Evolutionary conservation across 345 rosid species (phyloP).

Genomic region (Physaria fendleri): DNA sequence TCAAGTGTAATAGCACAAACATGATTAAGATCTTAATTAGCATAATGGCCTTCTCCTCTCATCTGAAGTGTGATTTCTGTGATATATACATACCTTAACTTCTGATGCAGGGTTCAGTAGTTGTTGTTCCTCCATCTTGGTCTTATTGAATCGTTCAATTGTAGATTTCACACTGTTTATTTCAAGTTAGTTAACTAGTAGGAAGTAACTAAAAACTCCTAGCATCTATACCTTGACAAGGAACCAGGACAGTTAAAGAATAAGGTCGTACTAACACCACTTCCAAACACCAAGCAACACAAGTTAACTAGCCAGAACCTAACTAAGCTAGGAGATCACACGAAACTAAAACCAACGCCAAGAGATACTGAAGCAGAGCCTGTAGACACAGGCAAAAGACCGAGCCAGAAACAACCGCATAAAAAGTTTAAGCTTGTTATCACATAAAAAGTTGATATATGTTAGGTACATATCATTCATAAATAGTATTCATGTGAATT

Average conservation of each 20-base stretch:
- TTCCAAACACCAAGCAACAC: too few species aligned
- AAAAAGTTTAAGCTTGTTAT: neutral
- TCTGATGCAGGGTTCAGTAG: constrained; percentile 46
- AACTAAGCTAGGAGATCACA: too few species aligned
- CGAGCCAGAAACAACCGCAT: too few species aligned
- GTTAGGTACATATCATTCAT: neutral
- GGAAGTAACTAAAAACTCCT: too few species aligned
- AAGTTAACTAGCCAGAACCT: too few species aligned
- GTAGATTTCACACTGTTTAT: constrained; percentile 53
- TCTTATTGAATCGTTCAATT: constrained; percentile 50
- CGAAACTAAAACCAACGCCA: too few species aligned
- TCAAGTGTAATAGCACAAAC: constrained; percentile 1
- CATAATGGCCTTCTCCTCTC: neutral
- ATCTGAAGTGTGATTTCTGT: neutral
- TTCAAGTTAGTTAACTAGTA: neutral
- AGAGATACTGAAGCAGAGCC: too few species aligned
- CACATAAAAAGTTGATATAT: neutral
- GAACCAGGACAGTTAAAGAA: too few species aligned
- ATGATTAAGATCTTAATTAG: neutral
- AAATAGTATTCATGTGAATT: too few species aligned
- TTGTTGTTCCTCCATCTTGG: constrained; percentile 53
- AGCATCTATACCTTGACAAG: too few species aligned
- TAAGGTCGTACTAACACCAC: too few species aligned
- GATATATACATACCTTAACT: constrained; percentile 50
- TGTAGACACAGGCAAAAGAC: too few species aligned